phyloP scores from a whole-genome alignment of 345 rosid species.

The Salix suchowensis region DNA sequence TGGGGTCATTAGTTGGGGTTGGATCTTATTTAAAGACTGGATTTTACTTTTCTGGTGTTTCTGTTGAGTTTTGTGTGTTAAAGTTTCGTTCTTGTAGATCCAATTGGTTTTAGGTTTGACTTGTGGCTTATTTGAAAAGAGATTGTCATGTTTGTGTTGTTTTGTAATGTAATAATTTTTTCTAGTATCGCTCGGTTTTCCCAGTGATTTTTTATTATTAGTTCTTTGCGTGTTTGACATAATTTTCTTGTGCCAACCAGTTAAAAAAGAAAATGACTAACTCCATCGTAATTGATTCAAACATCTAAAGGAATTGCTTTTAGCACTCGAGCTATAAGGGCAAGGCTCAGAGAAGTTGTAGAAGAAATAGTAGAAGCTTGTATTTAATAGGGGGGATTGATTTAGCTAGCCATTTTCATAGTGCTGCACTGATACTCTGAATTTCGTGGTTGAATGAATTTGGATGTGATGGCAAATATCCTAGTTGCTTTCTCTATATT shows the following conservation, averaged over 20 bases:
- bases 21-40: slow-evolving; percentile 35
- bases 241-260: neutral
- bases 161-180: neutral
- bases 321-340: neutral
- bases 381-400: neutral
- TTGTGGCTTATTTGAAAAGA: neutral
- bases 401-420: neutral
- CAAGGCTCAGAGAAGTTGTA: neutral
- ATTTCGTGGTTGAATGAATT: neutral
- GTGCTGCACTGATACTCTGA: neutral
- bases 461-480: neutral
- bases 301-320: slow-evolving; percentile 1
- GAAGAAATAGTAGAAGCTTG: neutral
- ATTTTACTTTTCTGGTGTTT: slow-evolving; percentile 8
- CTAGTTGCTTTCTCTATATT: neutral
- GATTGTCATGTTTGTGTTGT: neutral
- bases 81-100: slow-evolving; percentile 34
- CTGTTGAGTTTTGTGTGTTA: neutral
- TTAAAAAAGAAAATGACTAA: neutral
- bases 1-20: slow-evolving; percentile 4
- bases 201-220: neutral
- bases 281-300: neutral
- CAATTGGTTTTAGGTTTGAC: slow-evolving; percentile 12
- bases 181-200: neutral
- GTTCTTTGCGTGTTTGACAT: neutral